Base-by-base conservation (phyloP, 2,329 filamentous ascomycete genomes). In the Clonostachys byssicola region DNA sequence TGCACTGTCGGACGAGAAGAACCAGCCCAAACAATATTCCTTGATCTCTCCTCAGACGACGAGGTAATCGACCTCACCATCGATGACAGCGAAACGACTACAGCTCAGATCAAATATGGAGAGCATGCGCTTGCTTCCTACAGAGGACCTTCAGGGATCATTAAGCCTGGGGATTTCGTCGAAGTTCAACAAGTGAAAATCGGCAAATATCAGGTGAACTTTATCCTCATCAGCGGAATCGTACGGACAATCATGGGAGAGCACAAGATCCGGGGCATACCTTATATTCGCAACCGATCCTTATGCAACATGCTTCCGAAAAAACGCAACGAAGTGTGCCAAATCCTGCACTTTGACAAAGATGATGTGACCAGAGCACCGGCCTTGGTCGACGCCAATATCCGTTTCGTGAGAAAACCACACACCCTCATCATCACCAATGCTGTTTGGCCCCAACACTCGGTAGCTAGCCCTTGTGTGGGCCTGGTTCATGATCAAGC, bases 391-490 rank as follows among this genome's bases (percentile, higher is more conserved):
- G 73, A 80, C 3, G 56, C 84, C 0, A 40, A 60, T 0, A 47
- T 74, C 0, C 44, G 52, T 0, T 49, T 66, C 0, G 64, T 84
- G 0, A 54, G 67, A 3, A 51, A 60, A 2, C 61, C 70, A 7
- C 64, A 79, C 1, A 58, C 57, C 0, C 60, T 88, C 0, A 56
- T 70, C 1, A 61, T 75, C 3, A 88, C 84, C 0, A 89, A 88
- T 49, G 59, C 70, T 0, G 54, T 60, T 0, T 81, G 72, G 40
- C 75, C 76, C 0, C 47, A 58, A 0, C 64, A 67, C 43, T 57
- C 63, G 1, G 64, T 60, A 0, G 18, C 42, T 0, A 30, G 9
- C 23, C 23, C 23, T 9, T 30, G 9, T 30, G 23, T 30, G 4
- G 23, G 23, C 23, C 30, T 44, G 0, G 52, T 49, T 17, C 23